These are phyloP conservation scores for Yamadazyma philogaea DNA, from an alignment of 805 yeast species.

Conservation along the genomic window DNA sequence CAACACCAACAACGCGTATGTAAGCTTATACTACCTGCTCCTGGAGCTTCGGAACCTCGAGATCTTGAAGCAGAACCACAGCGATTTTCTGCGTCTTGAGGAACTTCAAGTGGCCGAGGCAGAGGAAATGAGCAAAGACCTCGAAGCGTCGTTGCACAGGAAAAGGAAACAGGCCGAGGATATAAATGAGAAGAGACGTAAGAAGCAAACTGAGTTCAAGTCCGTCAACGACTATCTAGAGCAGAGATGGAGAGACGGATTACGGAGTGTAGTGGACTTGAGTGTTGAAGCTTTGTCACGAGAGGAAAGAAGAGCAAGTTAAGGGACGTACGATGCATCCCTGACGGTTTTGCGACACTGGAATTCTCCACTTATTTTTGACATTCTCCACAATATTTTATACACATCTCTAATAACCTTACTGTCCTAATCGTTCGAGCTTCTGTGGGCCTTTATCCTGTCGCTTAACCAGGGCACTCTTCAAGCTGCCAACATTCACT, in stretches of 20 bases:
- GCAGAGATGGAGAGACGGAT: constrained; percentile 51
- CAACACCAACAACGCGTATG: constrained; percentile 13
- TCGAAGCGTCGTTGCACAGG: constrained; percentile 21
- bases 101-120: constrained; percentile 26
- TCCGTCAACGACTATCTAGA: constrained; percentile 45
- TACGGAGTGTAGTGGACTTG: constrained; percentile 36
- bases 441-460: not conserved
- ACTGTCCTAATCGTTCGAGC: not conserved
- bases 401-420: no score
- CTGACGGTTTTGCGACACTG: no score
- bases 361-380: no score
- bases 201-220: constrained; percentile 41
- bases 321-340: no score
- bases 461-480: constrained; percentile 42
- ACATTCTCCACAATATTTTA: no score
- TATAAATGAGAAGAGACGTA: constrained; percentile 39
- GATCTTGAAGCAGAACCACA: constrained; percentile 29
- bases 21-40: constrained; percentile 39
- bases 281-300: constrained; percentile 24
- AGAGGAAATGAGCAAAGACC: constrained; percentile 22
- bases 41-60: constrained; percentile 41
- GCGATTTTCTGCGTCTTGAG: constrained; percentile 38
- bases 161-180: constrained; percentile 46
- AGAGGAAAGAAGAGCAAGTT: not conserved
- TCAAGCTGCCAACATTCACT: constrained; percentile 73